Conservation (phyloP, 495 filamentous ascomycete species). For the Baudoinia panamericana region DNA sequence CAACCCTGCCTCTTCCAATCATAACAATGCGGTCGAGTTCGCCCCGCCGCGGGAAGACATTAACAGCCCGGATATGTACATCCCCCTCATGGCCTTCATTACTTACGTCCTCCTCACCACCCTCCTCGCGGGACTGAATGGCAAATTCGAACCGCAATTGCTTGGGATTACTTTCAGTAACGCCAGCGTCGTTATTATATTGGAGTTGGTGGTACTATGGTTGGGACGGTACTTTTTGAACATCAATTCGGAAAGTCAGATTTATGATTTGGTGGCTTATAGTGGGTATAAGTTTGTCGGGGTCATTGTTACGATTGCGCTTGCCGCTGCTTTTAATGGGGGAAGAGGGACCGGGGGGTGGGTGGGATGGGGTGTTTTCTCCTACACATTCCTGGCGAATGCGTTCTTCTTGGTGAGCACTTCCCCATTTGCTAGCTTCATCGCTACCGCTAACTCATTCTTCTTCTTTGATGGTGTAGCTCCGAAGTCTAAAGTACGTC, state of each 20-base stretch:
- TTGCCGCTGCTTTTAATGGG: conserved; percentile 62
- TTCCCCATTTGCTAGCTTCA: not conserved
- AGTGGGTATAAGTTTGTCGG: conserved; percentile 98
- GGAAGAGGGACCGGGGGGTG: conserved; percentile 70
- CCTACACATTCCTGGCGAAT: conserved; percentile 83
- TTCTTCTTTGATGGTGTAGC: conserved; percentile 38
- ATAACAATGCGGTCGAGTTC: conserved; percentile 62
- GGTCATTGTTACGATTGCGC: conserved; percentile 70
- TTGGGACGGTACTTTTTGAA: conserved; percentile 82
- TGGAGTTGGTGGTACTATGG: conserved; percentile 84
- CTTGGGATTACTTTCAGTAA: conserved; percentile 77
- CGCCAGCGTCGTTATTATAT: conserved; percentile 62
- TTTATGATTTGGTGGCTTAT: conserved; percentile 88
- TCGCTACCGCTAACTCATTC: conserved; percentile 3
- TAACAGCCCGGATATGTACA: conserved; percentile 99
- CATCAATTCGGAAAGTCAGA: conserved; percentile 77
- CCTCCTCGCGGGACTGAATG: conserved; percentile 78
- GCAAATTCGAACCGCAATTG: conserved; percentile 85
- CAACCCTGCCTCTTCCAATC: conserved; percentile 1
- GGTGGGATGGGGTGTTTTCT: conserved; percentile 78
- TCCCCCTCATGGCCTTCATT: conserved; percentile 84
- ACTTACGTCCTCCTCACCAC: conserved; percentile 93
- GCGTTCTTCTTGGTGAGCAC: conserved; percentile 79
- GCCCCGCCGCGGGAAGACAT: conserved; percentile 91
- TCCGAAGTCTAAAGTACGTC: conserved; percentile 90